A percentile compares a stretch with the other conserved stretches of the same genome.
Evolutionary conservation across 2,329 filamentous ascomycete genomes (phyloP).

Genomic region (Drechslerella stenobrocha): DNA sequence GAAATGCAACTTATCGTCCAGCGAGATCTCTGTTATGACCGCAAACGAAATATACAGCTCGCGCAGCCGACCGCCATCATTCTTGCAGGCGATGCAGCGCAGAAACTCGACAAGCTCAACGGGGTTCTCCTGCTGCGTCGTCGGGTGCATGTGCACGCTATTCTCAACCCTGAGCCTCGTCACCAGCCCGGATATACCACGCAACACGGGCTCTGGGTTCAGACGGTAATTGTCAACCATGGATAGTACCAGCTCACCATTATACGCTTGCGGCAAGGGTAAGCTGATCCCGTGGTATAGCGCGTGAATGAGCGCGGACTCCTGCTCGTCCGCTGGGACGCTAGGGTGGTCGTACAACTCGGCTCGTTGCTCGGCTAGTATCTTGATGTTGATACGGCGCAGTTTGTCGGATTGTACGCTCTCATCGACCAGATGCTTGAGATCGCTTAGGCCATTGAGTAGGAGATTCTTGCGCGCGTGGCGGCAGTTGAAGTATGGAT

Average conservation of each 20-base stretch:
- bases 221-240: neutral
- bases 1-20: too few species aligned
- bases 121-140: neutral
- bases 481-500: too few species aligned
- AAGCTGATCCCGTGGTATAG: neutral
- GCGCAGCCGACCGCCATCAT: neutral
- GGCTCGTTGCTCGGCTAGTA: too few species aligned
- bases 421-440: too few species aligned
- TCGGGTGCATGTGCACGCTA: neutral
- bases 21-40: too few species aligned
- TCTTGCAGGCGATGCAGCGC: neutral
- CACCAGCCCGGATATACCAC: neutral
- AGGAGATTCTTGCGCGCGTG: too few species aligned
- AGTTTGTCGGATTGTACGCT: too few species aligned
- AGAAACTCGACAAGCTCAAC: neutral
- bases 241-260: constrained; percentile 2
- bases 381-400: too few species aligned
- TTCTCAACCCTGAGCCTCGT: constrained; percentile 2
- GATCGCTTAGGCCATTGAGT: too few species aligned
- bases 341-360: too few species aligned
- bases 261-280: neutral
- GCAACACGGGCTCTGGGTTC: neutral
- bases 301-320: too few species aligned
- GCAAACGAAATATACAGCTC: neutral
- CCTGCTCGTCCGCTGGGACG: too few species aligned